Evolutionary conservation across 2,329 filamentous ascomycete species (phyloP).

Genomic region (Sporothrix phasma): DNA sequence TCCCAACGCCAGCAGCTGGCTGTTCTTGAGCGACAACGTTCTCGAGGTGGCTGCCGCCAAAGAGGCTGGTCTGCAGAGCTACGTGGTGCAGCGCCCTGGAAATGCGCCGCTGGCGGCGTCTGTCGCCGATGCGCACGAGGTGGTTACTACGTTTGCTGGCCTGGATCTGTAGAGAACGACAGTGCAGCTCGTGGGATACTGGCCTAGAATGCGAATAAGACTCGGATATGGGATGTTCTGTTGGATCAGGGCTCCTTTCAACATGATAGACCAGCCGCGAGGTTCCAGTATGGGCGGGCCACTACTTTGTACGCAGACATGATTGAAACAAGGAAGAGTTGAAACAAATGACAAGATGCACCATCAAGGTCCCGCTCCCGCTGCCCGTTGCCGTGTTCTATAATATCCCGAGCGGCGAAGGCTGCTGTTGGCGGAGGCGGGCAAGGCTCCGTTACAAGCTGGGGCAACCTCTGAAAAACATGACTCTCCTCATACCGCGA

Average conservation of each 20-base stretch:
- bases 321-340: background rate
- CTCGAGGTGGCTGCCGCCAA: slow-evolving; percentile 56
- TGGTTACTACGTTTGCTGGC: slow-evolving; percentile 27
- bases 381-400: background rate
- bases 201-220: background rate
- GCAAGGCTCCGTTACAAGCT: background rate
- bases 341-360: background rate
- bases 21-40: slow-evolving; percentile 77
- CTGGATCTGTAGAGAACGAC: slow-evolving; percentile 12
- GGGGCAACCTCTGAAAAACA: background rate
- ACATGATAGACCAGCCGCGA: background rate
- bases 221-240: background rate
- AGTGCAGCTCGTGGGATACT: background rate
- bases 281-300: background rate
- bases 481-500: background rate
- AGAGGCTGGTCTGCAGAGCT: slow-evolving; percentile 51
- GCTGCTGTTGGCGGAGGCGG: background rate
- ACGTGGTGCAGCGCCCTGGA: slow-evolving; percentile 56
- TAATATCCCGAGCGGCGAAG: background rate
- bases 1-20: slow-evolving; percentile 43
- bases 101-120: slow-evolving; percentile 53
- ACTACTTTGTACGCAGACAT: background rate
- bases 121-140: slow-evolving; percentile 21
- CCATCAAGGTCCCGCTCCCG: background rate
- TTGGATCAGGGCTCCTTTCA: background rate